These are phyloP conservation scores for Miscanthus lutarioriparius DNA, from an alignment of 176 grass and related monocot genomes.

Conservation along the genomic window DNA sequence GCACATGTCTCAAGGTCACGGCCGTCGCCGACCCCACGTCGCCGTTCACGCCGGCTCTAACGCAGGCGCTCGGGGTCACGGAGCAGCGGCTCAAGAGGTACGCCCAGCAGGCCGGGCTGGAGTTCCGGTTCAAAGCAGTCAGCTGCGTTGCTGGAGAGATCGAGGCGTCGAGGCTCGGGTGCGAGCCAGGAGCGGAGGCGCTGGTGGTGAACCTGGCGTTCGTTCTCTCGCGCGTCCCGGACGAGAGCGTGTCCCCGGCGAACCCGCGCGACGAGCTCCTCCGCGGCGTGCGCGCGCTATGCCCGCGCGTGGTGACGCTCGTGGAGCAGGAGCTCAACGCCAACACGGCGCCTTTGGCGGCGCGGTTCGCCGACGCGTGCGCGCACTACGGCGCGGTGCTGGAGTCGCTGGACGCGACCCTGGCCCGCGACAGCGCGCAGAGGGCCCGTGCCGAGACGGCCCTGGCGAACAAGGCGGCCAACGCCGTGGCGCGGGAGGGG, in stretches of 20 bases:
- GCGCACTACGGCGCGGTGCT: conserved; percentile 66
- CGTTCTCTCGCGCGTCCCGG: conserved; percentile 63
- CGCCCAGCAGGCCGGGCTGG: conserved; percentile 47
- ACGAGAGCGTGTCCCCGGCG: conserved; percentile 85
- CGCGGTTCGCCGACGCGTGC: conserved; percentile 71
- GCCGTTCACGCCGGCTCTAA: conserved; percentile 45
- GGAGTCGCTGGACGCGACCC: conserved; percentile 61
- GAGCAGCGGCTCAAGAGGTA: conserved; percentile 51
- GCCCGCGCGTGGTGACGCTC: conserved; percentile 59
- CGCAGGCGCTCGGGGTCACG: conserved; percentile 29
- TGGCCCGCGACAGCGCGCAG: conserved; percentile 29
- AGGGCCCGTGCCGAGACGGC: conserved; percentile 52
- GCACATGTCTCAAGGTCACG: conserved; percentile 51
- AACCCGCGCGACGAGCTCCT: conserved; percentile 90
- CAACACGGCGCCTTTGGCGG: conserved; percentile 74
- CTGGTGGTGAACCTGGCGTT: conserved; percentile 86
- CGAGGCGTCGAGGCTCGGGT: conserved; percentile 48
- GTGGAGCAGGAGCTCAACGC: conserved; percentile 81
- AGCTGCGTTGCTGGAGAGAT: conserved; percentile 45
- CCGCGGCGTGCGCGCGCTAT: conserved; percentile 68
- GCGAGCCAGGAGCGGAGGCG: conserved; percentile 53
- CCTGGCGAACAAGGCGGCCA: conserved; percentile 48
- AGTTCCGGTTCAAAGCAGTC: conserved; percentile 54
- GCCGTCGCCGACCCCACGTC: conserved; percentile 77
- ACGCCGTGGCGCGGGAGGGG: conserved; percentile 65